Base-by-base conservation (phyloP, 2,329 filamentous ascomycete genomes). In the Venturia aucupariae region DNA sequence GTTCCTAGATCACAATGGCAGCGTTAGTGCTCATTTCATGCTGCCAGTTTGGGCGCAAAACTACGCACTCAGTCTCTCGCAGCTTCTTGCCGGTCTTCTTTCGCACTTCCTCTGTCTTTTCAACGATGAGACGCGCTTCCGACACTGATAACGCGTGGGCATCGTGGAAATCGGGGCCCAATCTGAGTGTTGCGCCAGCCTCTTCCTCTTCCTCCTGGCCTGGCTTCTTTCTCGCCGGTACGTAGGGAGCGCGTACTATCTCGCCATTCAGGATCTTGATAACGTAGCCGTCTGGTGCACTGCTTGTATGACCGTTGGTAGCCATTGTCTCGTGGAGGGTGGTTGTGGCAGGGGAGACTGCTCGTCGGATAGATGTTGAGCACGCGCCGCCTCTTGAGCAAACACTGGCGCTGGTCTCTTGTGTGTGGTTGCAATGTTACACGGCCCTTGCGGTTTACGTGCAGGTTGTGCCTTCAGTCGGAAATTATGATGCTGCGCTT, bases 81-180 rank as follows among this genome's bases (percentile, higher is more conserved):
- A 91, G 83, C 72, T 92, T 90, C 77, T 92, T 92, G 71, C 87
- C 86, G 70, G 90, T 89, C 70, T 88, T 87, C 69, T 87, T 85
- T 68, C 91, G 86, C 78, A 93, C 90, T 67, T 89, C 83, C 68
- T 94, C 85, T 61, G 97, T 87, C 67, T 92, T 92, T 73, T 93
- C 93, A 71, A 99, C 90, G 72, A 99, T 89, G 61, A 96, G 85
- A 70, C 91, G 86, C 1, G 94, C 92, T 78, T 97, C 94, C 41
- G 91, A 96, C 63, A 97, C 84, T 57, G 92, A 96, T 67, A 99
- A 82, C 6, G 92, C 93, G 74, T 94, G 91, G 69, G 95, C 92
- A 72, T 93, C 83, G 71, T 95, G 86, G 78, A 97, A 97, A 74
- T 97, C 93, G 35, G 39, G 35, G 78, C 94, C 94, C 13, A 99